Conservation (phyloP, 768 basidiomycete genomes). For the Heimioporus sp. region DNA sequence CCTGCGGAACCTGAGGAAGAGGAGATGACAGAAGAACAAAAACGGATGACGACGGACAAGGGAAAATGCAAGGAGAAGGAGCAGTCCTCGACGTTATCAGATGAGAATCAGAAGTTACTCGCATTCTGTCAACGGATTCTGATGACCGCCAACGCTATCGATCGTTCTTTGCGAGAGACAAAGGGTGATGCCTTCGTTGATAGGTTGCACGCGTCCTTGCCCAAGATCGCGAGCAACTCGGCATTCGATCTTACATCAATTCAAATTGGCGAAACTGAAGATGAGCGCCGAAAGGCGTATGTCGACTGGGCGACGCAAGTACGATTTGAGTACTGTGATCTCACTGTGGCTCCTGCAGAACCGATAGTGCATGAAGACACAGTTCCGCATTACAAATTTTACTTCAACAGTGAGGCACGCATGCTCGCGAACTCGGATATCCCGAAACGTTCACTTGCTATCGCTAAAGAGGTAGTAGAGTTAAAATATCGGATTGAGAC, state of each 20-base stretch:
- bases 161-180: conserved; percentile 81
- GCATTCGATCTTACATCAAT: conserved; percentile 38
- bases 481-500: neutral
- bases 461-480: conserved; percentile 85
- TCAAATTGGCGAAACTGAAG: conserved; percentile 56
- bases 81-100: conserved; percentile 42
- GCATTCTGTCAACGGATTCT: conserved; percentile 86
- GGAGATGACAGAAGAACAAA: conserved; percentile 87
- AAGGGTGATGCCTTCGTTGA: conserved; percentile 88
- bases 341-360: conserved; percentile 47
- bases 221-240: conserved; percentile 62
- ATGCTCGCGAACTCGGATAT: conserved; percentile 84
- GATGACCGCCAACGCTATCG: conserved; percentile 78
- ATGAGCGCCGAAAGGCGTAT: conserved; percentile 67
- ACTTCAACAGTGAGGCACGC: conserved; percentile 78
- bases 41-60: conserved; percentile 77
- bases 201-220: conserved; percentile 71
- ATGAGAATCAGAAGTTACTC: conserved; percentile 77
- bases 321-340: conserved; percentile 91
- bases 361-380: conserved; percentile 44
- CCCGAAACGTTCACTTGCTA: conserved; percentile 88
- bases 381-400: conserved; percentile 76
- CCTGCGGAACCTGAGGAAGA: conserved; percentile 43
- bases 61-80: conserved; percentile 56
- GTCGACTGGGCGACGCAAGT: conserved; percentile 78